These are phyloP conservation scores for Multifurca ochricompacta DNA, from an alignment of 768 basidiomycete species.

Conservation along the genomic window DNA sequence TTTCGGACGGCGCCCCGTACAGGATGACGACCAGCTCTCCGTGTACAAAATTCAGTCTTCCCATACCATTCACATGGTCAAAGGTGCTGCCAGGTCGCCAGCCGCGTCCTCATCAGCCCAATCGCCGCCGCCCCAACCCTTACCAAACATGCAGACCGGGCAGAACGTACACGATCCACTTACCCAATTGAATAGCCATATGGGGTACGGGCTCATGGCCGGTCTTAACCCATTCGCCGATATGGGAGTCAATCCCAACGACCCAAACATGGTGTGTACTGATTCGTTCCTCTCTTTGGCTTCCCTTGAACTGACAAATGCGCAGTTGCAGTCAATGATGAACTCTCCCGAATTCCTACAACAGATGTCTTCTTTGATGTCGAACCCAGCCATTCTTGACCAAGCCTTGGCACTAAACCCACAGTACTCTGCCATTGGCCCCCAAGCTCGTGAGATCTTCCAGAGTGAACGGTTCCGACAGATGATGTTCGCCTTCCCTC, in stretches of 20 bases:
- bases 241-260: slow-evolving; percentile 85
- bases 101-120: slow-evolving; percentile 29
- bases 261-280: slow-evolving; percentile 81
- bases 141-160: slow-evolving; percentile 86
- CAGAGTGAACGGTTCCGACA: slow-evolving; percentile 67
- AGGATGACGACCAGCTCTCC: slow-evolving; percentile 80
- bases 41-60: slow-evolving; percentile 85
- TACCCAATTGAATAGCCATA: slow-evolving; percentile 70
- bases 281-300: not conserved
- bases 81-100: slow-evolving; percentile 54
- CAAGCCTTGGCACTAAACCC: slow-evolving; percentile 81
- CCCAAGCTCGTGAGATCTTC: slow-evolving; percentile 72
- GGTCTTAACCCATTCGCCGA: slow-evolving; percentile 89
- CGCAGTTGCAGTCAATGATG: slow-evolving; percentile 77
- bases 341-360: slow-evolving; percentile 76
- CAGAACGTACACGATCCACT: slow-evolving; percentile 85
- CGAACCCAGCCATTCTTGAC: slow-evolving; percentile 83
- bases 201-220: slow-evolving; percentile 73
- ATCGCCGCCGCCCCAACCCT: slow-evolving; percentile 41
- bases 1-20: slow-evolving; percentile 4
- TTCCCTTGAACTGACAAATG: not conserved
- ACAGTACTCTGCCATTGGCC: slow-evolving; percentile 64
- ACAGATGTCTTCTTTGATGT: slow-evolving; percentile 83
- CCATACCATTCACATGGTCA: slow-evolving; percentile 93
- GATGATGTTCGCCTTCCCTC: slow-evolving; percentile 48